Conservation (phyloP, 495 filamentous ascomycete species). For the Xylaria scruposa region DNA sequence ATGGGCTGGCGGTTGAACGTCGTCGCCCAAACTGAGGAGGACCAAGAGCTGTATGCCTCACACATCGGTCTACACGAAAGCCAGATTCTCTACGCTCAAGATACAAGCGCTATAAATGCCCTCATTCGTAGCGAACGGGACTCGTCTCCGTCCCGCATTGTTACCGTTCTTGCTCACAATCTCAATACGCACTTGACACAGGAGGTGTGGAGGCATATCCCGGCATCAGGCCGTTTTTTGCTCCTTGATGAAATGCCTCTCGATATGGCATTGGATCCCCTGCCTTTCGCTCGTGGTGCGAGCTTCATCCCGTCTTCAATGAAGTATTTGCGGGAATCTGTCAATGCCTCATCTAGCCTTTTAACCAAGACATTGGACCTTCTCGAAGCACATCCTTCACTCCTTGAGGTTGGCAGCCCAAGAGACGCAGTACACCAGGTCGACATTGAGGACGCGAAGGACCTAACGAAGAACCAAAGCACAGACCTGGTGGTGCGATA, state of each 20-base stretch:
- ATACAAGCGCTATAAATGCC: constrained; percentile 7
- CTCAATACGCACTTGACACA: constrained; percentile 24
- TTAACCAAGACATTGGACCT: constrained; percentile 22
- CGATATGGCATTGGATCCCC: constrained; percentile 21
- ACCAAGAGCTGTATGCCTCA: constrained; percentile 20
- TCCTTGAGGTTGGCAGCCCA: not conserved
- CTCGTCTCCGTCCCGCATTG: constrained; percentile 19
- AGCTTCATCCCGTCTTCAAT: constrained; percentile 31
- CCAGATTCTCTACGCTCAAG: constrained; percentile 11
- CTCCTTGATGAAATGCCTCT: constrained; percentile 25
- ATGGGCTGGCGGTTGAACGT: constrained; percentile 27
- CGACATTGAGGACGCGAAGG: constrained; percentile 20
- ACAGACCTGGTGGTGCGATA: constrained; percentile 13
- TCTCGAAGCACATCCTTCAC: constrained; percentile 23
- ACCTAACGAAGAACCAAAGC: not conserved
- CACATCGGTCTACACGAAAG: constrained; percentile 16
- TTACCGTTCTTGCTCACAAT: constrained; percentile 29
- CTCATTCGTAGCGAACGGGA: constrained; percentile 22
- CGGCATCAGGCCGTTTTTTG: constrained; percentile 27
- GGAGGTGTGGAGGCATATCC: constrained; percentile 32
- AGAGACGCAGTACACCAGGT: not conserved
- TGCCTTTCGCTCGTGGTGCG: constrained; percentile 31
- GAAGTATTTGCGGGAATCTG: constrained; percentile 26
- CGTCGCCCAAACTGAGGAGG: constrained; percentile 5
- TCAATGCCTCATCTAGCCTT: constrained; percentile 20